Conservation (phyloP, 2,329 filamentous ascomycete species). For the Hymenoscyphus fraxineus region DNA sequence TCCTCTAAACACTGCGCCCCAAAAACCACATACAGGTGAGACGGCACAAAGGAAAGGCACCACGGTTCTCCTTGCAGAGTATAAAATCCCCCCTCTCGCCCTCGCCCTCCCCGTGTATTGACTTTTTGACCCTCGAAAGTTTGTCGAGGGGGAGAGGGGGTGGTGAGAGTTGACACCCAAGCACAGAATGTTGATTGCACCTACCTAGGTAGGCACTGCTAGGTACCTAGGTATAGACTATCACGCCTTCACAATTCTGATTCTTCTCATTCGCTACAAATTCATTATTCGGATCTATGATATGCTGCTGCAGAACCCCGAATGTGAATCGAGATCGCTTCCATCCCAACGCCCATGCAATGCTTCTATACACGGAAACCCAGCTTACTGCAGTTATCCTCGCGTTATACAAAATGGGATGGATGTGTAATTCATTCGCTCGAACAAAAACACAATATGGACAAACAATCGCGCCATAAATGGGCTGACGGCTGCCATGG, state of each 20-base stretch:
- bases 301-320: not conserved
- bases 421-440: conserved; percentile 2
- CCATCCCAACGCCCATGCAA: conserved; percentile 10
- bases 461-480: not conserved
- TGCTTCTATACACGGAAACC: conserved; percentile 3
- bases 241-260: not conserved
- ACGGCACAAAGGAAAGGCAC: too few relatives aligned
- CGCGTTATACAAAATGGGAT: conserved; percentile 1
- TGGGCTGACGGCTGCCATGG: not conserved
- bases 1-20: too few relatives aligned
- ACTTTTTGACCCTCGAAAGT: too few relatives aligned
- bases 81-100: too few relatives aligned
- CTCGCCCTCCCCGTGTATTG: too few relatives aligned
- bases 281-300: conserved; percentile 6
- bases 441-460: not conserved
- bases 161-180: too few relatives aligned
- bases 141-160: too few relatives aligned
- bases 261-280: not conserved
- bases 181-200: too few relatives aligned
- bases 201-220: not conserved
- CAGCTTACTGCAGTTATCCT: not conserved
- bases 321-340: not conserved
- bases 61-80: too few relatives aligned
- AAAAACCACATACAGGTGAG: too few relatives aligned
- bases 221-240: not conserved